Percentiles rank a stretch among this genome's conserved stretches.
Conservation (phyloP, 768 basidiomycete genomes). For the Termitomyces sp. region DNA sequence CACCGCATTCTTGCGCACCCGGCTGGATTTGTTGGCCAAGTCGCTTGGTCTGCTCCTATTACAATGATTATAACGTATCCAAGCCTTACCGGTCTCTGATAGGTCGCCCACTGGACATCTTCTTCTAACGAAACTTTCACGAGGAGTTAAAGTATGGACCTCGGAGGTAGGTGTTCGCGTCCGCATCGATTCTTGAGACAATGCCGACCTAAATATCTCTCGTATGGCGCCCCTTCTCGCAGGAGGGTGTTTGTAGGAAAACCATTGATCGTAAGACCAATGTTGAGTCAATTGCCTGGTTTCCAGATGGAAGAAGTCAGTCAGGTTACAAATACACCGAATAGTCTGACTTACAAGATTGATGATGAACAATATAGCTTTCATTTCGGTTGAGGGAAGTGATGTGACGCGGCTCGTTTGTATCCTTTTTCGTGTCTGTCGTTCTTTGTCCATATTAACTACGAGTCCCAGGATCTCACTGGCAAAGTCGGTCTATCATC, state of each 20-base stretch:
- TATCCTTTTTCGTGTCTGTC: neutral
- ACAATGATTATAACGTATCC: neutral
- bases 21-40: constrained; percentile 70
- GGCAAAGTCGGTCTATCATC: constrained; percentile 39
- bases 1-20: constrained; percentile 64
- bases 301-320: constrained; percentile 55
- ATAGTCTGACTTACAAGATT: neutral
- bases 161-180: constrained; percentile 38
- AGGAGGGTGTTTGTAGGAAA: constrained; percentile 66
- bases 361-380: constrained; percentile 32
- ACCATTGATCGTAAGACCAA: constrained; percentile 52
- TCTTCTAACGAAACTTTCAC: constrained; percentile 58
- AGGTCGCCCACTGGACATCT: constrained; percentile 63
- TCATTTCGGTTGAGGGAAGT: constrained; percentile 66
- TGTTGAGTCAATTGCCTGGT: constrained; percentile 66
- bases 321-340: neutral
- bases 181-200: neutral
- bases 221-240: neutral
- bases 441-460: constrained; percentile 5
- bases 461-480: constrained; percentile 40
- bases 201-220: neutral
- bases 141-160: constrained; percentile 69
- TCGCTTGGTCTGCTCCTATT: constrained; percentile 46
- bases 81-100: neutral
- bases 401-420: constrained; percentile 55